phyloP scores from a whole-genome alignment of 2,329 filamentous ascomycete species.

The Exutisphaerella laricina region DNA sequence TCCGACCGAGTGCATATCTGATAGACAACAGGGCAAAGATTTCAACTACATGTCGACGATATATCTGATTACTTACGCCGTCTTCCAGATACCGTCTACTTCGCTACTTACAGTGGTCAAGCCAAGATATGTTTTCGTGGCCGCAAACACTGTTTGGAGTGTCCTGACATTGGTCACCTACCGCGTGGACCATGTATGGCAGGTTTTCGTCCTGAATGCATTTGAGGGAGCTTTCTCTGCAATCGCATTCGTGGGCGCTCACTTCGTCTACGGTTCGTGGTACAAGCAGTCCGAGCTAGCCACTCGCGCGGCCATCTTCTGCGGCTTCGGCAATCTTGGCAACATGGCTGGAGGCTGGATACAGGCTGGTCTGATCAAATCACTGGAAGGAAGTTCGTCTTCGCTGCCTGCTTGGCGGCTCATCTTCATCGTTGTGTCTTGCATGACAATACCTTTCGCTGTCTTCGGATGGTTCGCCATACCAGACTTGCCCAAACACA shows the following conservation, averaged over 20 bases:
- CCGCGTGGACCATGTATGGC: slow-evolving; percentile 40
- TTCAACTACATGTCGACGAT: slow-evolving; percentile 21
- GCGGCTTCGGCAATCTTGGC: slow-evolving; percentile 40
- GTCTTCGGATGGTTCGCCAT: slow-evolving; percentile 44
- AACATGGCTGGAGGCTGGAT: slow-evolving; percentile 45
- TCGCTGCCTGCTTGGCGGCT: slow-evolving; percentile 40
- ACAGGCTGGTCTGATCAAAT: slow-evolving; percentile 38
- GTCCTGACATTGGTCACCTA: slow-evolving; percentile 42
- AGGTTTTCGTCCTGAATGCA: slow-evolving; percentile 42
- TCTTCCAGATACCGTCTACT: slow-evolving; percentile 43
- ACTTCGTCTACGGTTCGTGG: slow-evolving; percentile 44
- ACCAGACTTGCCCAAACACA: slow-evolving; percentile 40
- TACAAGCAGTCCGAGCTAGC: slow-evolving; percentile 42
- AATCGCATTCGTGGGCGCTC: slow-evolving; percentile 41
- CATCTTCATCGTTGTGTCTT: slow-evolving; percentile 42
- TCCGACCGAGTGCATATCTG: neutral
- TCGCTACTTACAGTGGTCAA: slow-evolving; percentile 36
- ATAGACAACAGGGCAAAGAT: slow-evolving; percentile 12
- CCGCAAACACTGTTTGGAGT: slow-evolving; percentile 42
- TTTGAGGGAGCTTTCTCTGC: slow-evolving; percentile 44
- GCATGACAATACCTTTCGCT: slow-evolving; percentile 40
- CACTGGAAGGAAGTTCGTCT: slow-evolving; percentile 32
- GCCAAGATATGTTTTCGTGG: slow-evolving; percentile 42
- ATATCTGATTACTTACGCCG: slow-evolving; percentile 38
- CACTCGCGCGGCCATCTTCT: slow-evolving; percentile 39